Evolutionary conservation across 352 stramenopile species (phyloP).

Genomic region (Peronospora destructor): DNA sequence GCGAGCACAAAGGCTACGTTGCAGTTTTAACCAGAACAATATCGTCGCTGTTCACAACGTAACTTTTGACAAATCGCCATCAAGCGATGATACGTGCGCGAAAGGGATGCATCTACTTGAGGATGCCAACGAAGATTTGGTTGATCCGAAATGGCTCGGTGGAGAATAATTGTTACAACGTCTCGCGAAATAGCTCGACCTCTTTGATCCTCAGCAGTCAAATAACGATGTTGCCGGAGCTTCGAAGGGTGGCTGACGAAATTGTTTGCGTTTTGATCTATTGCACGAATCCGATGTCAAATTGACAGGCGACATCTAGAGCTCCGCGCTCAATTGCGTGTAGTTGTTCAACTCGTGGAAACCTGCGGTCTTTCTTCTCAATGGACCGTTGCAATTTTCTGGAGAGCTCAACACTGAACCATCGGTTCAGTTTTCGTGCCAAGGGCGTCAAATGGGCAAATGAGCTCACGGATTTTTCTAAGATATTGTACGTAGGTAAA

Average conservation of each 20-base stretch:
- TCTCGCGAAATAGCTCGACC: slow-evolving; percentile 11
- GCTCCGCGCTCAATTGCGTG: slow-evolving; percentile 34
- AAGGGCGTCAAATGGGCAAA: slow-evolving; percentile 4
- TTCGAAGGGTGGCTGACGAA: no score
- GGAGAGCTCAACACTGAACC: slow-evolving; percentile 19
- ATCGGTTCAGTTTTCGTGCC: slow-evolving; percentile 18
- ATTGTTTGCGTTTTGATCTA: slow-evolving; percentile 38
- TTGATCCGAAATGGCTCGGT: no score
- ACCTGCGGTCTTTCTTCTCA: slow-evolving; percentile 39
- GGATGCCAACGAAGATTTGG: no score
- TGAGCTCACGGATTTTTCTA: slow-evolving; percentile 7
- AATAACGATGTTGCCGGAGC: slow-evolving; percentile 30
- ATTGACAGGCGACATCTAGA: slow-evolving; percentile 18
- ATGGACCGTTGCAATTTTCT: slow-evolving; percentile 42
- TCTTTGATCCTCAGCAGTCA: slow-evolving; percentile 24
- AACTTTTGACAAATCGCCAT: background rate
- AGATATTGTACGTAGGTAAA: slow-evolving; percentile 52
- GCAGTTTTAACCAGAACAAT: slow-evolving; percentile 2
- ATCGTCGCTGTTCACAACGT: slow-evolving; percentile 6
- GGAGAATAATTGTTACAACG: background rate
- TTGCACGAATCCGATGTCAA: slow-evolving; percentile 24
- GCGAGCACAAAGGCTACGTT: slow-evolving; percentile 8
- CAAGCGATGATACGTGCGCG: slow-evolving; percentile 8
- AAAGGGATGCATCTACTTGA: slow-evolving; percentile 23
- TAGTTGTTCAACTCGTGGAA: slow-evolving; percentile 27